These are phyloP conservation scores for button mushroom (Agaricus bisporus) DNA, from an alignment of 768 basidiomycete genomes.

Conservation along the genomic window DNA sequence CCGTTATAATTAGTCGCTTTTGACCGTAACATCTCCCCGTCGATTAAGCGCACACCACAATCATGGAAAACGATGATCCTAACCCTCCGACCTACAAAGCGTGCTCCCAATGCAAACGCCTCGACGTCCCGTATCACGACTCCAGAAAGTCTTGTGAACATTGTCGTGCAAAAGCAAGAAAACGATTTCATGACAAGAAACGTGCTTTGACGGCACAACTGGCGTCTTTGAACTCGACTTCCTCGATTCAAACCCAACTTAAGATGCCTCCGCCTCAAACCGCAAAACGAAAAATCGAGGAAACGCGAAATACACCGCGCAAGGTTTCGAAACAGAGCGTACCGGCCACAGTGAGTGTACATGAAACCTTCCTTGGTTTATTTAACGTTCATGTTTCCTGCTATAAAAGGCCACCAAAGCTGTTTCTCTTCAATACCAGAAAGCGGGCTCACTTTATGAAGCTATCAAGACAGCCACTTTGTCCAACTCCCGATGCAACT, in stretches of 20 bases:
- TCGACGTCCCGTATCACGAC: neutral
- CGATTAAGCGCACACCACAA: neutral
- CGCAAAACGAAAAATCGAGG: too few species aligned
- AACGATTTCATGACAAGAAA: neutral
- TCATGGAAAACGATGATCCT: neutral
- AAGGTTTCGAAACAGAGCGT: slow-evolving; percentile 15
- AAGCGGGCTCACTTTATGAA: slow-evolving; percentile 22
- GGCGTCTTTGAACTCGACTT: too few species aligned
- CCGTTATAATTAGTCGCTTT: neutral
- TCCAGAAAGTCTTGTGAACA: neutral
- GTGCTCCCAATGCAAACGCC: neutral
- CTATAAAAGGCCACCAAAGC: neutral
- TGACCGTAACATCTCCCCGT: neutral
- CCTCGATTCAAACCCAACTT: too few species aligned
- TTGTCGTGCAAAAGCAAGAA: neutral
- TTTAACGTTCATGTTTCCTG: too few species aligned
- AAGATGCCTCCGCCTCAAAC: too few species aligned
- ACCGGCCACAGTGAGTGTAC: slow-evolving; percentile 2
- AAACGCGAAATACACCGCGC: neutral
- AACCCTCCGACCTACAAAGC: neutral
- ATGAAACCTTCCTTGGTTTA: neutral
- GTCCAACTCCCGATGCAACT: slow-evolving; percentile 10
- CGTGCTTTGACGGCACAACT: neutral
- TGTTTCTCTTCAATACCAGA: slow-evolving; percentile 21
- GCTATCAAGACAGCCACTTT: slow-evolving; percentile 12